phyloP scores from a whole-genome alignment of 2,329 filamentous ascomycete species.

The Pseudocercospora vitis region DNA sequence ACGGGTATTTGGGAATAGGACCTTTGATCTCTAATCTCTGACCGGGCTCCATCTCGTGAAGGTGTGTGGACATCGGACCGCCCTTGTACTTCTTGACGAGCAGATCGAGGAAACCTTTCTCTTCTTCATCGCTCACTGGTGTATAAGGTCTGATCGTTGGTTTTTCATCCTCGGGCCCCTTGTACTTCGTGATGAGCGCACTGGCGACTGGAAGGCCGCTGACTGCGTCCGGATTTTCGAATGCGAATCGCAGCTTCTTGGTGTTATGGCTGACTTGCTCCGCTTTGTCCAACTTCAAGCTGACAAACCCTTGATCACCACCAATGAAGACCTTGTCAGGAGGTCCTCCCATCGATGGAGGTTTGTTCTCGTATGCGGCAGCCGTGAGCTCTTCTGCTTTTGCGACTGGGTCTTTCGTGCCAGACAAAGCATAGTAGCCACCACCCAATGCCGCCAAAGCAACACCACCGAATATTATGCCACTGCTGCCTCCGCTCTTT shows the following conservation, averaged over 20 bases:
- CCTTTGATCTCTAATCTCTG: slow-evolving; percentile 91
- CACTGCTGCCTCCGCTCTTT: slow-evolving; percentile 57
- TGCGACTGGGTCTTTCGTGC: slow-evolving; percentile 29
- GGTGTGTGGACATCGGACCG: slow-evolving; percentile 86
- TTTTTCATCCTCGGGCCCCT: slow-evolving; percentile 80
- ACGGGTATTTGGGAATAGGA: slow-evolving; percentile 89
- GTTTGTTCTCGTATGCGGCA: slow-evolving; percentile 41
- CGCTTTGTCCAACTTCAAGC: slow-evolving; percentile 74
- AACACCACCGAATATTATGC: slow-evolving; percentile 61
- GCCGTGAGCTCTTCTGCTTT: slow-evolving; percentile 33
- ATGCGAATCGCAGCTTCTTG: slow-evolving; percentile 84
- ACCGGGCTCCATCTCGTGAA: slow-evolving; percentile 79
- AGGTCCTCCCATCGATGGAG: slow-evolving; percentile 39
- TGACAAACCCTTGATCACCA: slow-evolving; percentile 85
- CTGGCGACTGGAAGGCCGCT: slow-evolving; percentile 81
- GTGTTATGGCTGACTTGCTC: slow-evolving; percentile 90
- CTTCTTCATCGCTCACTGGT: slow-evolving; percentile 80
- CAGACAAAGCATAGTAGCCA: slow-evolving; percentile 50
- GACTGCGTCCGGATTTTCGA: slow-evolving; percentile 79
- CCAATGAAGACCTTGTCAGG: slow-evolving; percentile 66
- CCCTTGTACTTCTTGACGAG: slow-evolving; percentile 88
- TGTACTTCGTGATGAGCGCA: slow-evolving; percentile 88
- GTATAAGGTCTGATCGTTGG: slow-evolving; percentile 89
- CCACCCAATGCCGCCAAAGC: slow-evolving; percentile 61
- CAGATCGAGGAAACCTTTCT: slow-evolving; percentile 79